Evolutionary conservation across 2,329 filamentous ascomycete species (phyloP).

Genomic region (Alternaria metachromatica): DNA sequence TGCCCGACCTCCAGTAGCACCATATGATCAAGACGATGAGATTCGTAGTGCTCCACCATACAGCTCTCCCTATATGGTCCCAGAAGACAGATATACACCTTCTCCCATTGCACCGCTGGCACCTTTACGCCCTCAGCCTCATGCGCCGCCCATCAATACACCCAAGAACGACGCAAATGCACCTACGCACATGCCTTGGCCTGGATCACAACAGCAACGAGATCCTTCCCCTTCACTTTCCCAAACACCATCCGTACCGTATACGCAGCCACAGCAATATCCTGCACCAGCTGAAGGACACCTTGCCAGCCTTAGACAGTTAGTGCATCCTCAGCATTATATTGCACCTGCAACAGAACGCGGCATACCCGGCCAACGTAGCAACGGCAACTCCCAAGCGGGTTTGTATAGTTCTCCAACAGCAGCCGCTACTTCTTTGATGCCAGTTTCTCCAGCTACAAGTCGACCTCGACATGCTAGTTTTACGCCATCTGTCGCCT

Average conservation of each 20-base stretch:
- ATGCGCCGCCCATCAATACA: not conserved
- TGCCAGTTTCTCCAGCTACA: not conserved
- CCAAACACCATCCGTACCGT: not conserved
- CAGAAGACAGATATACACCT: conserved; percentile 6
- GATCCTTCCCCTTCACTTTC: not conserved
- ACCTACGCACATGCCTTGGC: conserved; percentile 9
- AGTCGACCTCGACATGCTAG: conserved; percentile 11
- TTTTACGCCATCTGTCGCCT: conserved; percentile 21
- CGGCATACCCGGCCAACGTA: not conserved
- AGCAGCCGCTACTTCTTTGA: not conserved
- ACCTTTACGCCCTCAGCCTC: conserved; percentile 12
- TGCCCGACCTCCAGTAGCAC: not conserved
- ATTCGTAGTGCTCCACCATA: not conserved
- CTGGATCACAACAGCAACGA: conserved; percentile 7
- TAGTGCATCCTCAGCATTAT: not conserved
- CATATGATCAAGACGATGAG: conserved; percentile 2
- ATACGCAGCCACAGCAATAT: conserved; percentile 1
- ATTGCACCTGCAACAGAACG: not conserved
- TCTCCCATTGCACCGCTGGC: conserved; percentile 23
- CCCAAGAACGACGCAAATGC: not conserved
- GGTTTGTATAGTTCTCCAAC: not conserved
- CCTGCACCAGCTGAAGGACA: not conserved
- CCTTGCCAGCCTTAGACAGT: not conserved
- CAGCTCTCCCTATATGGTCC: conserved; percentile 4
- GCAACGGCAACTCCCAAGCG: not conserved